Evolutionary conservation across 768 basidiomycete species (phyloP), one percentile per base, ranked within the genome.

Genomic region (Russula dissimulans): DNA sequence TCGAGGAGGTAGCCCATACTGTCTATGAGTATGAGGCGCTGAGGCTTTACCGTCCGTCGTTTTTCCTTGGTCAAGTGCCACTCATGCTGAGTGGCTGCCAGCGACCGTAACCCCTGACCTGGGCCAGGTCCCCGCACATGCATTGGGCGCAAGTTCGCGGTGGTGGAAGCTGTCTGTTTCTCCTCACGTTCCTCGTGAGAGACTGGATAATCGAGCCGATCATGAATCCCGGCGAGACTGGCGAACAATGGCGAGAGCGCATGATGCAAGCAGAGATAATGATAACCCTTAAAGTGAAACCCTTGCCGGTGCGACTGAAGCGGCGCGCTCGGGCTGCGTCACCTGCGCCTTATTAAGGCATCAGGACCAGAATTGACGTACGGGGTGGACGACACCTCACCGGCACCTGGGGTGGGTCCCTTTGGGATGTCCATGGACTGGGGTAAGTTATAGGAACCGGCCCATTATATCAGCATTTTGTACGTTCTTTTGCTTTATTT

Each of bases 81-180:
- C 14, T 44, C 41, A 36, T 54, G 61, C 34, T 43, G 6, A 46
- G 39, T 9, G 12, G 7, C 14, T 32, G 48, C 26, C 17, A 74
- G 73, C 73, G 22, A 54, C 26, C 4, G 22, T 26, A 2, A 26
- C 22, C 22, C 2, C 22, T 26, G 5, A 36, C 34, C 54, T 11
- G 7, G 56, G 17, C 29, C 61, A 76, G 79, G 79, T 49, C 80
- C 81, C 34, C 76, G 81, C 15, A 65, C 68, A 15, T 85, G 83
- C 61, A 69, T 83, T 10, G 83, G 83, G 5, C 72, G 79, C 32
- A 80, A 76, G 61, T 85, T 85, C 63, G 80, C 83, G 3, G 73
- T 75, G 0, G 75, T 73, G 0, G 81, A 85, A 65, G 73, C 75
- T 2, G 75, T 84, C 17, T 77, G 75, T 53, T 80, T 84, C 72